Base-by-base conservation (phyloP, 2,329 filamentous ascomycete genomes). In the Neobulgaria alba region DNA sequence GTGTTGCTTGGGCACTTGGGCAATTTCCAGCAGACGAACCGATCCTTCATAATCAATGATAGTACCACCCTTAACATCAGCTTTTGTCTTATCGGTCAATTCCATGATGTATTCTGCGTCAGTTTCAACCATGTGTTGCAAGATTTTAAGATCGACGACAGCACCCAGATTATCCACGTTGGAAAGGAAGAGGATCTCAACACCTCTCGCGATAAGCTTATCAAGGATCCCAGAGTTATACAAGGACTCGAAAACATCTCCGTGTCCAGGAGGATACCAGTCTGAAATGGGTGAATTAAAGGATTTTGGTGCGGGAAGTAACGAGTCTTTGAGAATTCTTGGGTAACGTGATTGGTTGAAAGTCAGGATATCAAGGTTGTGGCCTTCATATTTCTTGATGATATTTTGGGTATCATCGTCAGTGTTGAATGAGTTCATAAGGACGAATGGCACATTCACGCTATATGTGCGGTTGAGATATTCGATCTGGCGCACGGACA, bases 391-490 rank as follows among this genome's bases (percentile, higher is more conserved):
- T 75, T 98, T 98, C 81, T 98, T 98, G 75, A 98, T 98, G 69
- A 98, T 98, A 68, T 87, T 88, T 49, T 89, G 88, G 38, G 92
- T 98, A 63, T 98, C 92, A 59, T 90, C 79, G 65, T 98, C 89
- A 63, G 92, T 98, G 79, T 98, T 98, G 85, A 98, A 98, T 41
- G 92, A 96, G 82, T 98, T 98, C 92, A 98, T 98, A 57, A 98
- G 82, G 55, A 98, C 81, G 67, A 98, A 95, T 36, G 92, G 92
- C 23, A 98, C 92, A 63, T 95, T 96, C 66, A 93, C 87, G 57
- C 84, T 78, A 73, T 95, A 96, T 52, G 88, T 96, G 66, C 89
- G 85, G 82, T 98, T 98, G 57, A 98, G 82, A 75, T 88, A 93
- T 73, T 98, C 92, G 62, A 98, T 94, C 75, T 98, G 92, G 60